phyloP scores from a whole-genome alignment of 306 rosid genomes.

The Geum urbanum region DNA sequence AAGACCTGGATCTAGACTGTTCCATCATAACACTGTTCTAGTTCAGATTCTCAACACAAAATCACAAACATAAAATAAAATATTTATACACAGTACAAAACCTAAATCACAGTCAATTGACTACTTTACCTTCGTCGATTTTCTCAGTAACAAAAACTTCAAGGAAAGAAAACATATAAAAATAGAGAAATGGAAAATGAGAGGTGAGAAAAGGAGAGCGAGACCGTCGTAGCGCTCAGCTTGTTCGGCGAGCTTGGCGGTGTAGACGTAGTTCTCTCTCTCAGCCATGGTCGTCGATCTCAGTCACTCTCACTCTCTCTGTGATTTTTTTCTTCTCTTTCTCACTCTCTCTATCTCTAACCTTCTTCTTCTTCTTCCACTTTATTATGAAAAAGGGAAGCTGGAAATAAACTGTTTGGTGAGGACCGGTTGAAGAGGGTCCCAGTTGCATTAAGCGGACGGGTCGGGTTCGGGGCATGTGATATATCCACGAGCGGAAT shows the following conservation, averaged over 20 bases:
- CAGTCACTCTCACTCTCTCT: slow-evolving; percentile 2
- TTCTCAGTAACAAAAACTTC: background rate
- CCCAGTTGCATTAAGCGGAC: background rate
- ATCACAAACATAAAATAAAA: background rate
- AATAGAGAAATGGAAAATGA: background rate
- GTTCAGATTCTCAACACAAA: background rate
- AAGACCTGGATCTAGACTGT: slow-evolving; percentile 4
- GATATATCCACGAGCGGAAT: background rate
- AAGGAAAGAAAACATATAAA: background rate
- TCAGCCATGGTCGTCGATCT: slow-evolving; percentile 44
- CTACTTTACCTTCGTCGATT: background rate
- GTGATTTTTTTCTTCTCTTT: background rate
- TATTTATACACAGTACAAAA: background rate
- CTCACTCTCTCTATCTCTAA: background rate
- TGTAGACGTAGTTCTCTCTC: slow-evolving; percentile 52
- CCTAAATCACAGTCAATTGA: background rate
- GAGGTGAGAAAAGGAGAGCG: background rate
- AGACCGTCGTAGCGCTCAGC: slow-evolving; percentile 65
- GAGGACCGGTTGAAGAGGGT: slow-evolving; percentile 1
- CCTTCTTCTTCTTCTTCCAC: background rate
- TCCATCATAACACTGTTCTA: background rate
- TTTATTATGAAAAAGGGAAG: background rate
- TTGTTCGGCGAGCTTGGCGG: slow-evolving; percentile 66
- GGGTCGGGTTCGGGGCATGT: background rate
- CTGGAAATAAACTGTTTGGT: background rate